phyloP scores from a whole-genome alignment of 805 yeast species.

The Barnettozyma wickerhamii region DNA sequence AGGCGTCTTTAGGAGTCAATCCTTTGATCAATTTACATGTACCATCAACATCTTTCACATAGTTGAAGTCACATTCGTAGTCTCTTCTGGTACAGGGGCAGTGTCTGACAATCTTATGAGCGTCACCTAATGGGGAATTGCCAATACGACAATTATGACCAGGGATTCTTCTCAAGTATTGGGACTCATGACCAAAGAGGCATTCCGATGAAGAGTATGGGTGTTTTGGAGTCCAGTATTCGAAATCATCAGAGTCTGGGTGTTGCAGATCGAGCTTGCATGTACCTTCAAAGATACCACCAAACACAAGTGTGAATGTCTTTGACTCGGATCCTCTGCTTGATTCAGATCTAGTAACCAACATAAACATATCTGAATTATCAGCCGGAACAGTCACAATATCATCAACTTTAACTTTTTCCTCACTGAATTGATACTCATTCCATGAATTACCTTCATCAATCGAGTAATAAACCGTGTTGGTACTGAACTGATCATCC shows the following conservation, averaged over 20 bases:
- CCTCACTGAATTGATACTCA: constrained; percentile 56
- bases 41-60: constrained; percentile 63
- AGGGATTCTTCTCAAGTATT: constrained; percentile 51
- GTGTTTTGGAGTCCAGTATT: constrained; percentile 57
- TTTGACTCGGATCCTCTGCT: constrained; percentile 41
- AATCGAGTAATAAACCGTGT: constrained; percentile 57
- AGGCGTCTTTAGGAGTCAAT: constrained; percentile 56
- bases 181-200: constrained; percentile 69
- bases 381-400: constrained; percentile 89
- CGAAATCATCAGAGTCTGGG: constrained; percentile 52
- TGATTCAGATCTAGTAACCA: constrained; percentile 48
- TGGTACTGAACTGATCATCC: constrained; percentile 50
- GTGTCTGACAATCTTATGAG: constrained; percentile 51
- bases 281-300: constrained; percentile 43
- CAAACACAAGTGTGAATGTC: constrained; percentile 54
- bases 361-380: constrained; percentile 69
- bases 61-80: constrained; percentile 93
- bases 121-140: constrained; percentile 48
- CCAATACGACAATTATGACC: constrained; percentile 64
- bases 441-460: constrained; percentile 82
- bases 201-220: constrained; percentile 48
- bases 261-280: constrained; percentile 47
- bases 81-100: constrained; percentile 86
- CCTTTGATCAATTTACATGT: constrained; percentile 82
- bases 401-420: constrained; percentile 56